Percentiles rank a stretch among this genome's conserved stretches.
Evolutionary conservation across 2,329 filamentous ascomycete species (phyloP).

Genomic region (Tolypocladium ophioglossoides): DNA sequence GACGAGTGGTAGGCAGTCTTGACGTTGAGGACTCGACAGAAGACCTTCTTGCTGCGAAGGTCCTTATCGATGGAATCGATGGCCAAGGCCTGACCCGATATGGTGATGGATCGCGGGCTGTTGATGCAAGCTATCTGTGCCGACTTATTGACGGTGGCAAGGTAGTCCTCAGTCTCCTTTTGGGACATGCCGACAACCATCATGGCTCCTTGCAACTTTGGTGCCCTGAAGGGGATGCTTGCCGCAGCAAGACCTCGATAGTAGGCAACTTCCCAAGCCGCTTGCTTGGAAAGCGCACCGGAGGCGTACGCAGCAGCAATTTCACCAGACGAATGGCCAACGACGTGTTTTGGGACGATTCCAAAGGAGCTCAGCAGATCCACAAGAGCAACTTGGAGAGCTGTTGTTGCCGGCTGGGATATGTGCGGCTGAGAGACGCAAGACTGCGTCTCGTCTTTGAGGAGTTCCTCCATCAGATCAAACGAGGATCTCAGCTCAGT

Average conservation of each 20-base stretch:
- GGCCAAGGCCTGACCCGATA: conserved; percentile 27
- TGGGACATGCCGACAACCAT: conserved; percentile 26
- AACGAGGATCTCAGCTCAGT: conserved; percentile 19
- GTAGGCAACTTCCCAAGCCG: conserved; percentile 31
- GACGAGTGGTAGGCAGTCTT: conserved; percentile 32
- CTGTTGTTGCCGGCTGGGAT: conserved; percentile 30
- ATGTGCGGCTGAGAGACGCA: conserved; percentile 23
- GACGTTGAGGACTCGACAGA: conserved; percentile 25
- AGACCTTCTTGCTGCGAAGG: conserved; percentile 19
- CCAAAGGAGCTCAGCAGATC: conserved; percentile 25
- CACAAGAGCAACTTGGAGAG: conserved; percentile 30
- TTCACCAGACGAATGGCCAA: conserved; percentile 37
- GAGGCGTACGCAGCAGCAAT: conserved; percentile 33
- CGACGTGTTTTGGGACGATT: conserved; percentile 21
- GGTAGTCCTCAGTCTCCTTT: conserved; percentile 15
- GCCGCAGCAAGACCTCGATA: conserved; percentile 26
- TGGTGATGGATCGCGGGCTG: conserved; percentile 30
- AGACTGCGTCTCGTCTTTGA: conserved; percentile 13
- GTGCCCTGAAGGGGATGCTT: conserved; percentile 13
- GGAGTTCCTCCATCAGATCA: conserved; percentile 24
- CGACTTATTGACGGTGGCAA: conserved; percentile 9
- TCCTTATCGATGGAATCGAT: conserved; percentile 20
- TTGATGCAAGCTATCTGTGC: conserved; percentile 33
- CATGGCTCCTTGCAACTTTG: conserved; percentile 27
- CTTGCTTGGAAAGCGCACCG: conserved; percentile 21